Evolutionary conservation across 192 early-diverging fungal genomes (phyloP).

Genomic region (Geranomyces variabilis): DNA sequence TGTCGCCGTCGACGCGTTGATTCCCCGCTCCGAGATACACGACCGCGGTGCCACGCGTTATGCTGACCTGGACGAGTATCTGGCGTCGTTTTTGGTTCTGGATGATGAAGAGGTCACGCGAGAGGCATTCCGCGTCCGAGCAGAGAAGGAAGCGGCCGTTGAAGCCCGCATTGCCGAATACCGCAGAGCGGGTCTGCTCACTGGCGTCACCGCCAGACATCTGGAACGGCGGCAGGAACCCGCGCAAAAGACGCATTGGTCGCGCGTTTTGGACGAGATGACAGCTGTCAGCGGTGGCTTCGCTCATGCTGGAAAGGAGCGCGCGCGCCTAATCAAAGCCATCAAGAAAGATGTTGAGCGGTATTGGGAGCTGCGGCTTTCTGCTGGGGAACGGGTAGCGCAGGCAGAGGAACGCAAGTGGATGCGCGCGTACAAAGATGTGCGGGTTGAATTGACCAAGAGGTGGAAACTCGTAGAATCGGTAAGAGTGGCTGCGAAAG

Average conservation of each 20-base stretch:
- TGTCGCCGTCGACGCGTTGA: slow-evolving; percentile 4
- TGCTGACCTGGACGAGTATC: slow-evolving; percentile 23
- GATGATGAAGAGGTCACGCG: slow-evolving; percentile 68
- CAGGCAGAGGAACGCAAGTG: slow-evolving; percentile 55
- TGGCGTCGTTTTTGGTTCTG: slow-evolving; percentile 58
- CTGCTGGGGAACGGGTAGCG: slow-evolving; percentile 52
- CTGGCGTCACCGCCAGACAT: slow-evolving; percentile 7
- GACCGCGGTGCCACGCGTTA: slow-evolving; percentile 15
- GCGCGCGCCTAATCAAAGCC: slow-evolving; percentile 41
- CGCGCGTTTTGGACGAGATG: slow-evolving; percentile 51
- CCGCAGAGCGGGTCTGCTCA: slow-evolving; percentile 51
- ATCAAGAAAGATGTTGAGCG: slow-evolving; percentile 47
- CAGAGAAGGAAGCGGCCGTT: slow-evolving; percentile 45
- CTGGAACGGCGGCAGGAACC: slow-evolving; percentile 44
- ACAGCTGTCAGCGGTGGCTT: slow-evolving; percentile 31
- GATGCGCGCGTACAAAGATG: slow-evolving; percentile 58
- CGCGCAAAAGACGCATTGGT: slow-evolving; percentile 40
- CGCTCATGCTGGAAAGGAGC: slow-evolving; percentile 43
- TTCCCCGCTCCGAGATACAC: slow-evolving; percentile 15
- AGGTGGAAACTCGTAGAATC: slow-evolving; percentile 62
- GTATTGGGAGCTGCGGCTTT: slow-evolving; percentile 61
- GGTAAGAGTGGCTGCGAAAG: slow-evolving; percentile 44
- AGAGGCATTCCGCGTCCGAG: slow-evolving; percentile 44
- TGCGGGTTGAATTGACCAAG: slow-evolving; percentile 65
- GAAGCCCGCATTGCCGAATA: slow-evolving; percentile 49